A percentile compares a stretch with the other conserved stretches of the same genome.
Evolutionary conservation across 148 eudicot species (phyloP).

Genomic region (Pouteria glomerata): DNA sequence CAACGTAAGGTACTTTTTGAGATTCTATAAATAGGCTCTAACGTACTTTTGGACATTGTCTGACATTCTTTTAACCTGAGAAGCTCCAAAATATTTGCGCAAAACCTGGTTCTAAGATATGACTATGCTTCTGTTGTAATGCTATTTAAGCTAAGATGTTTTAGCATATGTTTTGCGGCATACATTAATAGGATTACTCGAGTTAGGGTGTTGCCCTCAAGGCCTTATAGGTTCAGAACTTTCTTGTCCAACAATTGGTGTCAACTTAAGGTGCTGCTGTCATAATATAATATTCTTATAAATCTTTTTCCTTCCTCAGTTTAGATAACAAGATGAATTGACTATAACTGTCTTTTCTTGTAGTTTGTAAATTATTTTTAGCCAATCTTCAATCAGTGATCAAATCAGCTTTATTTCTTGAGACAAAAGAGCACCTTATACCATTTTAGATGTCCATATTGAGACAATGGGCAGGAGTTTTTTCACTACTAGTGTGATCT

Average conservation of each 20-base stretch:
- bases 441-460: background rate
- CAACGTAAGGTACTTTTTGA: background rate
- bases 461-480: background rate
- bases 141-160: background rate
- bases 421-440: background rate
- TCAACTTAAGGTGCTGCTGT: background rate
- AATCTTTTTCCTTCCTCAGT: background rate
- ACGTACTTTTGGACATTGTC: background rate
- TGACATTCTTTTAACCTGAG: background rate
- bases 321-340: background rate
- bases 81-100: background rate
- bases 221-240: background rate
- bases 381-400: background rate
- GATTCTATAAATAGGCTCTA: no score
- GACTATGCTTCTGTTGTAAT: background rate
- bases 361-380: background rate
- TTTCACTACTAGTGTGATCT: background rate
- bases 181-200: background rate
- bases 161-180: background rate
- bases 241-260: background rate
- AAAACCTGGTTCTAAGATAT: background rate
- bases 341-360: background rate
- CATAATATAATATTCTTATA: background rate
- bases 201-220: background rate
- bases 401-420: background rate